Base-by-base conservation (phyloP, 2,329 filamentous ascomycete genomes). In the Aspergillus tubingensis region DNA sequence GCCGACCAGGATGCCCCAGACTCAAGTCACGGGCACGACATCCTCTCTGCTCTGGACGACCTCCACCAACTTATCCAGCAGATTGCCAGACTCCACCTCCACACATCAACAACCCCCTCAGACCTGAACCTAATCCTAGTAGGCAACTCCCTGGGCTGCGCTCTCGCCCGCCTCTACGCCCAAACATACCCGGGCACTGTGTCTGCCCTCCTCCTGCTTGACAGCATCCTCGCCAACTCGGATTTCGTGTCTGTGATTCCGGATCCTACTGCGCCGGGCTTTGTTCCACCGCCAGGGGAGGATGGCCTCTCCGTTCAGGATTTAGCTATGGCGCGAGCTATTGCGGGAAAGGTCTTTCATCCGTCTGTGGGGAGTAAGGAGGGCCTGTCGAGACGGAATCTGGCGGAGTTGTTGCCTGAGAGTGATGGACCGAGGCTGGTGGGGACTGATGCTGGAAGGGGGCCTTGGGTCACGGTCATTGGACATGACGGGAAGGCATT, bases 161-260 rank as follows among this genome's bases (percentile, higher is more conserved):
- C 80, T 3, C 71, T 86, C 15, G 79, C 79, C 1, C 79, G 85
- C 0, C 76, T 86, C 8, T 86, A 83, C 66, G 79, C 82, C 1
- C 74, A 80, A 54, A 68, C 71, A 1, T 79, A 84, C 54, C 79
- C 82, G 0, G 75, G 77, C 2, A 76, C 74, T 0, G 79, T 84
- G 0, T 74, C 76, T 0, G 83, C 75, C 0, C 70, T 82, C 3
- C 36, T 87, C 1, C 78, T 86, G 8, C 80, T 88, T 1, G 85
- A 87, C 67, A 84, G 81, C 38, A 82, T 85, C 63, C 81, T 87
- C 69, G 82, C 85, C 15, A 84, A 86, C 67, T 80, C 80, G 0
- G 82, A 87, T 65, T 82, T 84, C 30, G 79, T 84, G 1, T 82
- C 80, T 5, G 62, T 86, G 4, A 85, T 84, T 68, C 85, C 85